Evolutionary conservation across 257 asterid species (phyloP).

Genomic region (Parsonsia alboflavescens): DNA sequence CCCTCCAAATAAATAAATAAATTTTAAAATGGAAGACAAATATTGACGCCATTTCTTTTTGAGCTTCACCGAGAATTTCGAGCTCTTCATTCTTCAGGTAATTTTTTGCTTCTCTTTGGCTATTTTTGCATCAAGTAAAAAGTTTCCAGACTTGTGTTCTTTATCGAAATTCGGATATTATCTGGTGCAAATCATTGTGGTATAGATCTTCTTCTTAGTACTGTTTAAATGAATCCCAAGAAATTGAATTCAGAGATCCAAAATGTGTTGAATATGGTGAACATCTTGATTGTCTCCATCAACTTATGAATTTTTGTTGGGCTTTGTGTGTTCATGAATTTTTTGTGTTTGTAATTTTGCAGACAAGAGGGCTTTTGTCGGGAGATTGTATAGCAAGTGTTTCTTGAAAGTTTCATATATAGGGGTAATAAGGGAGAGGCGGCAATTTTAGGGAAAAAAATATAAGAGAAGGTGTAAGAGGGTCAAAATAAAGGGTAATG

Average conservation of each 20-base stretch:
- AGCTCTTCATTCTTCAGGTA: conserved; percentile 8
- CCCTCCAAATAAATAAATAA: background rate
- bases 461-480: conserved; percentile 6
- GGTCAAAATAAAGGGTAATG: conserved; percentile 32
- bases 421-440: conserved; percentile 5
- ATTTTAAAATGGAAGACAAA: background rate
- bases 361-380: conserved; percentile 15
- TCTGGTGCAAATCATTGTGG: background rate
- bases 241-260: conserved; percentile 22
- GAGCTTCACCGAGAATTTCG: conserved; percentile 2
- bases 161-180: background rate
- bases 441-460: conserved; percentile 2
- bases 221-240: conserved; percentile 19
- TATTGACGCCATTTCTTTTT: conserved; percentile 16
- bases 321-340: conserved; percentile 4
- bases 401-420: conserved; percentile 11
- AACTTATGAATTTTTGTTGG: conserved; percentile 8
- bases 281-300: conserved; percentile 11
- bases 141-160: background rate
- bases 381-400: conserved; percentile 1
- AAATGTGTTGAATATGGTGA: conserved; percentile 22
- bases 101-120: background rate
- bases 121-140: background rate
- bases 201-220: conserved; percentile 13
- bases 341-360: conserved; percentile 19